Base-by-base conservation (phyloP, 805 yeast genomes). In the Saccharomycopsis babjevae region DNA sequence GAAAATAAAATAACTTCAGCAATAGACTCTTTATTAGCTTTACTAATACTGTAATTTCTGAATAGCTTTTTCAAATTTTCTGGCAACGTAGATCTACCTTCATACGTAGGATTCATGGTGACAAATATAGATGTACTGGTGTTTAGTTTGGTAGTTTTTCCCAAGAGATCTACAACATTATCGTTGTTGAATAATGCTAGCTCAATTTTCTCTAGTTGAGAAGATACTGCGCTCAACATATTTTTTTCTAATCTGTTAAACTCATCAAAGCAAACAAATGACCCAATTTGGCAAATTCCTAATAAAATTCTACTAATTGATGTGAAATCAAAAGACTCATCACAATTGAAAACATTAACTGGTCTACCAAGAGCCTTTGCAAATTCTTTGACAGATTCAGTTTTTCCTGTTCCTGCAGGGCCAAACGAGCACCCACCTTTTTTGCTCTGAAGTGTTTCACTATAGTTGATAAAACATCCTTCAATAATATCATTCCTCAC, bases 361-460 rank as follows among this genome's bases (percentile, higher is more conserved):
- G 83, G 81, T 61, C 83, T 79, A 7, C 98, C 98, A 7, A 93
- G 73, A 43, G 82, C 83, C 50, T 83, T 83, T 1, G 94, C 97
- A 36, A 92, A 74, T 0, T 96, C 88, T 69, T 93, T 93, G 30
- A 93, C 79, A 0, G 96, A 80, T 69, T 93, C 98, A 0, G 98
- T 93, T 69, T 93, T 93, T 65, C 98, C 98, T 0, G 98, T 93
- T 50, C 98, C 98, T 1, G 98, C 97, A 1, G 98, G 97, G 0
- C 98, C 98, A 71, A 87, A 84, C 0, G 96, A 86, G 1, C 96
- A 86, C 0, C 96, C 96, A n/a, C 98, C 98, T 8, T 83, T 74
- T 40, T 79, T 80, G 66, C 85, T 89, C 39, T 82, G 79, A 18
- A 91, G 70, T 0, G 97, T 92, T 62, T 85, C 87, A 0, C 88